These are phyloP conservation scores for Yarrowia bubula DNA, from an alignment of 805 yeast species.

Conservation along the genomic window DNA sequence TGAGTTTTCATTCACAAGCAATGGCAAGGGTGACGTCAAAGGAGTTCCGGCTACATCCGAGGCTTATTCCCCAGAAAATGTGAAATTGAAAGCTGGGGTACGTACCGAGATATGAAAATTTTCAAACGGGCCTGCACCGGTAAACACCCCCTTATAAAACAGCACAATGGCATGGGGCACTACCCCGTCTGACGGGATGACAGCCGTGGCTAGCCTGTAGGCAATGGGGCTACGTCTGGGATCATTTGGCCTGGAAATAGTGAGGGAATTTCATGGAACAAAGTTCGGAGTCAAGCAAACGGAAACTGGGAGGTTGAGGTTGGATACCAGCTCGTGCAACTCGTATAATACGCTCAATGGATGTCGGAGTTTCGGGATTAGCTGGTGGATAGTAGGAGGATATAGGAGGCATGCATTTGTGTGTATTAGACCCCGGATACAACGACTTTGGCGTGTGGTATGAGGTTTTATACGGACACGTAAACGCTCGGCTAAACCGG, in stretches of 20 bases:
- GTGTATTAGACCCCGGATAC: neutral
- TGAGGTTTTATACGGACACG: constrained; percentile 2
- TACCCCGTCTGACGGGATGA: neutral
- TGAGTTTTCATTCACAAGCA: constrained; percentile 24
- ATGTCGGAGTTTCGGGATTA: constrained; percentile 12
- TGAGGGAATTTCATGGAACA: constrained; percentile 26
- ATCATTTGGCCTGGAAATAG: constrained; percentile 7
- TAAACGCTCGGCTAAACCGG: constrained; percentile 26
- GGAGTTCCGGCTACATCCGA: constrained; percentile 25
- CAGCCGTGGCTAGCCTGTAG: neutral
- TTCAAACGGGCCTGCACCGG: neutral
- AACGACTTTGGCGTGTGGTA: neutral
- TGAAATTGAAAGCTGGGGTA: constrained; percentile 27
- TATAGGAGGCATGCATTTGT: no score
- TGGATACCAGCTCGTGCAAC: neutral
- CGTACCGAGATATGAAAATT: constrained; percentile 17
- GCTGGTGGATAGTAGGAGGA: neutral
- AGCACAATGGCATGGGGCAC: neutral
- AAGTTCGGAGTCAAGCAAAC: constrained; percentile 24
- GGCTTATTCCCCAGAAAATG: constrained; percentile 28
- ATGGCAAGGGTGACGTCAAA: constrained; percentile 21
- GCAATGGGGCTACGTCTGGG: neutral
- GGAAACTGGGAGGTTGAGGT: constrained; percentile 1
- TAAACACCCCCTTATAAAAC: neutral
- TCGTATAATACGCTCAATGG: neutral